Evolutionary conservation across 805 yeast species (phyloP), one percentile per base, ranked within the genome.

Genomic region (Saccharomycopsis lassenensis): DNA sequence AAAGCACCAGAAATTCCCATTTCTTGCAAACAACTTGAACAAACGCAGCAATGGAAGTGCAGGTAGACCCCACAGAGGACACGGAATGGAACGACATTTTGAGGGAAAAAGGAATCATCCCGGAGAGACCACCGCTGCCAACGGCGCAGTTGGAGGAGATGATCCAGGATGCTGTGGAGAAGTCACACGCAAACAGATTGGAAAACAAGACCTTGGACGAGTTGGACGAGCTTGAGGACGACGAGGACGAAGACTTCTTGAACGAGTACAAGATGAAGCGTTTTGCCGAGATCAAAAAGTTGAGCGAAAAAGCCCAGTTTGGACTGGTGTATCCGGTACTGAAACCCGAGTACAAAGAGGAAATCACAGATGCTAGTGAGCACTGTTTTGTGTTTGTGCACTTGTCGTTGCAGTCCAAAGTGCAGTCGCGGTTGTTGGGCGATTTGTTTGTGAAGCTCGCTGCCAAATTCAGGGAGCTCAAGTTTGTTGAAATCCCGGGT

Each of bases 31-130:
- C n/a, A n/a, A n/a, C n/a, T n/a, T n/a, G n/a, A n/a, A n/a, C n/a
- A n/a, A n/a, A n/a, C n/a, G n/a, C n/a, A n/a, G n/a, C n/a, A 33
- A 43, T 43, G 45, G 31, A 77, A 46, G 86, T 86, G 33, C 84
- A 86, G 57, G 95, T 87, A 37, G 87, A 91, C 58, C 96, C 95
- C 24, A 73, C 71, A 44, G 99, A 91, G 58, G 99, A 91, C 55
- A 91, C 98, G 0, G 98, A 91, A 57, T 91, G 99, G 98, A 91
- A 91, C 54, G 99, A 91, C 57, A 86, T 91, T 46, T 66, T 91
- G 30, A 66, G 99, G 46, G 70, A 73, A 3, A 83, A 87, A 44
- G 97, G 97, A 17, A 75, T 91, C 37, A 84, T 91, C 33, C 98
- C 98, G 1, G 86, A 82, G 52, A 77, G 80, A 49, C 85, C 93